These are phyloP conservation scores for Citrus australasica DNA, from an alignment of 345 rosid species.

Conservation along the genomic window DNA sequence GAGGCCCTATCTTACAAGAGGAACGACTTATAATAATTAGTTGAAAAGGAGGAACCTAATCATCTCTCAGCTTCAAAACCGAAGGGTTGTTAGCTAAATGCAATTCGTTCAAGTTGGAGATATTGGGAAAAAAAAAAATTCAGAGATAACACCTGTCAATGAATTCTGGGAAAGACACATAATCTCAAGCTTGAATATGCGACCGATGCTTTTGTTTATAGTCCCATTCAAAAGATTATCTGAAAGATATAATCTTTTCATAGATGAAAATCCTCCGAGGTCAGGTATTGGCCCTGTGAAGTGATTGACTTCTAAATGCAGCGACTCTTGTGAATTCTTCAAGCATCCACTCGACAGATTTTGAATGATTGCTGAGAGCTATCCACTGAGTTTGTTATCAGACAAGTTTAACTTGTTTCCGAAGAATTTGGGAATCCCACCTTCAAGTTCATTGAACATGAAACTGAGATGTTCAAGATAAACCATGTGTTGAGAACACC, in stretches of 20 bases:
- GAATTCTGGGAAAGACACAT: no score
- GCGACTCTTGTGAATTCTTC: constrained; percentile 2
- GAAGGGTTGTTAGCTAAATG: no score
- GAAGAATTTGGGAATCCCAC: background rate
- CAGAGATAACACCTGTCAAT: background rate
- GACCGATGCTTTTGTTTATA: background rate
- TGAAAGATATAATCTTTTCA: background rate
- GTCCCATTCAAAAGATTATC: background rate
- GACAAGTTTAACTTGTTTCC: background rate
- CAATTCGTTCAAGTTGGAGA: no score
- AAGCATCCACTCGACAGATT: constrained; percentile 2
- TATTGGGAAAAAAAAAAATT: background rate
- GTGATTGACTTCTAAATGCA: background rate
- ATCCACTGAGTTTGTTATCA: background rate
- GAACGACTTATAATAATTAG: no score
- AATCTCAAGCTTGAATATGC: background rate
- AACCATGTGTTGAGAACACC: background rate
- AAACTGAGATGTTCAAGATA: background rate
- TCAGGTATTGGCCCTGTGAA: constrained; percentile 13
- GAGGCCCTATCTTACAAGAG: background rate
- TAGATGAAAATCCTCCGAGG: background rate
- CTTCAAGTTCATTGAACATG: background rate
- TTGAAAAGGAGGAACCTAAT: background rate
- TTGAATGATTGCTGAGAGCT: background rate
- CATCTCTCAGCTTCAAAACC: background rate